Percentiles rank a stretch among this genome's conserved stretches.
Evolutionary conservation across 2,329 filamentous ascomycete genomes (phyloP).

Genomic region (Diaporthe citrichinensis): DNA sequence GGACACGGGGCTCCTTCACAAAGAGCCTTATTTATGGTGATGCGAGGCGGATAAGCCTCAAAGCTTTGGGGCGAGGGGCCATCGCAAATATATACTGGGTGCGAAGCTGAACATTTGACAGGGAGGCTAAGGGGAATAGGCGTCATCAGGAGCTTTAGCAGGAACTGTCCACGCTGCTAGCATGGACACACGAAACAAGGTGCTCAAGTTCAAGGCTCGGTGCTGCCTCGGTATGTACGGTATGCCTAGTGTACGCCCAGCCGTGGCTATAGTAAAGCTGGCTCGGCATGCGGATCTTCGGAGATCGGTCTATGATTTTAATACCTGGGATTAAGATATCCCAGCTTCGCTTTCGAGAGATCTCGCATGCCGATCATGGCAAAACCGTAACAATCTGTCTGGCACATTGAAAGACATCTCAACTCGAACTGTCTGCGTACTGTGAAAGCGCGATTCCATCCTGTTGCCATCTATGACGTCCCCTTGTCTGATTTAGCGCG

Average conservation of each 20-base stretch:
- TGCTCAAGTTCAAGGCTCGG: background rate
- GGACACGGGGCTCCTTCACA: background rate
- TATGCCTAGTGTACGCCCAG: background rate
- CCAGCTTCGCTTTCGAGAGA: background rate
- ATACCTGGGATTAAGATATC: too few species aligned
- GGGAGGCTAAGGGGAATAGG: background rate
- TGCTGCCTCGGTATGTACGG: constrained; percentile 17
- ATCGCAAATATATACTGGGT: background rate
- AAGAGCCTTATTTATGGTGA: background rate
- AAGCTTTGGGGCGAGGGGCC: background rate
- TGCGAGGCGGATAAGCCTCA: too few species aligned
- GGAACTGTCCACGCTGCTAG: background rate
- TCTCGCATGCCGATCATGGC: background rate
- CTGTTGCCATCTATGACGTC: background rate
- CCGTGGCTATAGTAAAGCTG: background rate
- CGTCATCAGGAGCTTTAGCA: constrained; percentile 22
- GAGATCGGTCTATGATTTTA: constrained; percentile 1
- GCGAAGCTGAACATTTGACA: background rate
- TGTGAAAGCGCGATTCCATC: background rate
- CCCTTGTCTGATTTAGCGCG: background rate
- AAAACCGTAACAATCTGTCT: background rate
- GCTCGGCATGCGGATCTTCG: background rate
- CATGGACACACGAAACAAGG: background rate
- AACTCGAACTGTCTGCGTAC: background rate
- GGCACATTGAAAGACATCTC: background rate